These are phyloP conservation scores for Lavandula angustifolia DNA, from an alignment of 257 asterid species.

Conservation along the genomic window DNA sequence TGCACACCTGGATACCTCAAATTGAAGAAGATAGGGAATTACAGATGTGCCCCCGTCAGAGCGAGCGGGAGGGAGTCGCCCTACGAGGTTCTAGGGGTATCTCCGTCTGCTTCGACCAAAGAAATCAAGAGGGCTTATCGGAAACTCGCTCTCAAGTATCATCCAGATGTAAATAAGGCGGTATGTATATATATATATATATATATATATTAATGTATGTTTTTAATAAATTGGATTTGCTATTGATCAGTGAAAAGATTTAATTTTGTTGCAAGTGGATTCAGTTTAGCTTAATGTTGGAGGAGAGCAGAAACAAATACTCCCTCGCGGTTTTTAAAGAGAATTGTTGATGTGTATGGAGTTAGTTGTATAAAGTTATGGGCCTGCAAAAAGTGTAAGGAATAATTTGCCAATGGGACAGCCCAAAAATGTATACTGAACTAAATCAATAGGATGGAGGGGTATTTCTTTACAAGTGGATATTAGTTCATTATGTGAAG, in stretches of 20 bases:
- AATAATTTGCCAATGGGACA: too few species aligned
- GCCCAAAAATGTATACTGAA: too few species aligned
- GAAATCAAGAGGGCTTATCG: constrained; percentile 92
- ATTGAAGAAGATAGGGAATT: constrained; percentile 37
- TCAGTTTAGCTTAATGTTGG: background rate
- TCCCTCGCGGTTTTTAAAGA: too few species aligned
- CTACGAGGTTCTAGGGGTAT: constrained; percentile 77
- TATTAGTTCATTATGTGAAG: background rate
- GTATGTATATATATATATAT: constrained; percentile 37
- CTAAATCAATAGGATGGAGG: too few species aligned
- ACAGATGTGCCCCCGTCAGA: constrained; percentile 37
- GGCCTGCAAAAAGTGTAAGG: too few species aligned
- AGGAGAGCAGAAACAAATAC: background rate
- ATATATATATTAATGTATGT: background rate
- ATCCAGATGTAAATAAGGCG: constrained; percentile 94
- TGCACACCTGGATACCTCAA: constrained; percentile 25
- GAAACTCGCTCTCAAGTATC: constrained; percentile 86
- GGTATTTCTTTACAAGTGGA: background rate
- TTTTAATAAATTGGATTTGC: background rate
- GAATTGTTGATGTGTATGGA: too few species aligned
- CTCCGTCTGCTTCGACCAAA: constrained; percentile 67
- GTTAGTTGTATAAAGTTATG: too few species aligned
- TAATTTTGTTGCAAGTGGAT: background rate
- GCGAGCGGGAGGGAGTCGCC: constrained; percentile 77
- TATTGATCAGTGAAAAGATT: constrained; percentile 7